Evolutionary conservation across 805 yeast genomes (phyloP).

Genomic region (Komagataella mondaviorum): DNA sequence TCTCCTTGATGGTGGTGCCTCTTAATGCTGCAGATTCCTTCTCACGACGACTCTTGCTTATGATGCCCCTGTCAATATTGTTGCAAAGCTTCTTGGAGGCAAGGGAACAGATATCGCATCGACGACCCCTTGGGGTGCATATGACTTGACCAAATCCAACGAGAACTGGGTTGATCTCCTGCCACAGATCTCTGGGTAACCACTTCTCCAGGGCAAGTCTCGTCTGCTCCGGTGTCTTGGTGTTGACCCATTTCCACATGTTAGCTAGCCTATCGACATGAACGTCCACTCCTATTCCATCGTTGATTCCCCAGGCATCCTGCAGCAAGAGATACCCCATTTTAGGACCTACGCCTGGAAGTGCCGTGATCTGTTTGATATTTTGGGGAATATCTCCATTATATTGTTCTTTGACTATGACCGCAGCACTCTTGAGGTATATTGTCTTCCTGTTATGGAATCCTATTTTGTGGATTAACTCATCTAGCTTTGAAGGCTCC

Average conservation of each 20-base stretch:
- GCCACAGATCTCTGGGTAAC: slow-evolving; percentile 69
- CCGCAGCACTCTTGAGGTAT: slow-evolving; percentile 51
- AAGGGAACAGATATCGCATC: slow-evolving; percentile 62
- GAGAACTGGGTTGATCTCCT: slow-evolving; percentile 68
- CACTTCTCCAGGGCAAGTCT: slow-evolving; percentile 55
- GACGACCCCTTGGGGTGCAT: slow-evolving; percentile 56
- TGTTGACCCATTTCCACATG: slow-evolving; percentile 66
- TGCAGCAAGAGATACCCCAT: slow-evolving; percentile 81
- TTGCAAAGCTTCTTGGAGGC: slow-evolving; percentile 42
- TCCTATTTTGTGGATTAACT: slow-evolving; percentile 67
- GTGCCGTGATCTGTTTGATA: slow-evolving; percentile 43
- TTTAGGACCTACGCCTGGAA: slow-evolving; percentile 95
- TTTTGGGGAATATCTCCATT: slow-evolving; percentile 63
- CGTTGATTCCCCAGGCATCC: slow-evolving; percentile 63
- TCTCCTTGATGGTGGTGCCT: not conserved
- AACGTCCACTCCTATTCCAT: slow-evolving; percentile 91
- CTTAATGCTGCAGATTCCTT: not conserved
- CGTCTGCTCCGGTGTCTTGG: slow-evolving; percentile 64
- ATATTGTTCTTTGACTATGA: slow-evolving; percentile 32
- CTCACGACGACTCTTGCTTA: not conserved
- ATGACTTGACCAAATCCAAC: slow-evolving; percentile 93
- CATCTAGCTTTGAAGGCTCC: slow-evolving; percentile 45
- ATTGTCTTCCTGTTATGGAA: slow-evolving; percentile 72
- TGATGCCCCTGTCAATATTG: slow-evolving; percentile 27
- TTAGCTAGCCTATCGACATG: slow-evolving; percentile 74